A percentile compares a stretch with the other conserved stretches of the same genome.
phyloP scores from a whole-genome alignment of 192 early-diverging fungal genomes.

The Powellomyces hirtus region DNA sequence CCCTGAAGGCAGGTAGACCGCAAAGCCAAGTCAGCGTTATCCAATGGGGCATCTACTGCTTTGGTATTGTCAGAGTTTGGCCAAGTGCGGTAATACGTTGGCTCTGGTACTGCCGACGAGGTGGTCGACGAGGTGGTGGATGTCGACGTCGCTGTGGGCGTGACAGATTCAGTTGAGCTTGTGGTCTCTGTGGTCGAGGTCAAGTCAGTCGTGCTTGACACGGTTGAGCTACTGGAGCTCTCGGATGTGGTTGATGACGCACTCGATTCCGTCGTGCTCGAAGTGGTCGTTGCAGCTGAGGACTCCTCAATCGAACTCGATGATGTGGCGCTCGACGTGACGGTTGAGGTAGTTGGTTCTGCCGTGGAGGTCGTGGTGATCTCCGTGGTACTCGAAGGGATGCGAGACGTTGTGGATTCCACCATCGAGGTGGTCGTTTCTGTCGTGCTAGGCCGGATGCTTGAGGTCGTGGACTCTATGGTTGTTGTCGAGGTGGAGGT shows the following conservation, averaged over 20 bases:
- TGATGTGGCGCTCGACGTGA: not conserved
- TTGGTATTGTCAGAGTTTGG: not conserved
- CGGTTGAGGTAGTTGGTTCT: not conserved
- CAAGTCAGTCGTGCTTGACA: not conserved
- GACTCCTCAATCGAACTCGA: not conserved
- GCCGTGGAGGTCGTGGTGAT: not conserved
- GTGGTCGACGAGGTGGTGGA: not conserved
- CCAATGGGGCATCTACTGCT: not conserved
- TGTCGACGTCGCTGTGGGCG: not conserved
- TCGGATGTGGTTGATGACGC: not conserved
- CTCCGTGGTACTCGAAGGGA: not conserved
- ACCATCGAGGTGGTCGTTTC: not conserved
- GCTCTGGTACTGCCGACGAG: not conserved
- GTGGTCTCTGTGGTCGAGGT: not conserved
- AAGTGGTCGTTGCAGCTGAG: not conserved
- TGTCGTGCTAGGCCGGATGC: not conserved
- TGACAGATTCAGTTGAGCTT: not conserved
- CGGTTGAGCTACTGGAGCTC: not conserved
- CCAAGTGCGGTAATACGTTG: not conserved
- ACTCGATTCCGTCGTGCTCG: not conserved
- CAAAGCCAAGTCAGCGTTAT: slow-evolving; percentile 1
- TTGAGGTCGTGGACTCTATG: not conserved
- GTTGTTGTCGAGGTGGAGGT: not conserved
- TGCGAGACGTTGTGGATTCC: not conserved
- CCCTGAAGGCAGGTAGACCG: not conserved